These are phyloP conservation scores for Pisolithus tinctorius DNA, from an alignment of 768 basidiomycete genomes.

Conservation along the genomic window DNA sequence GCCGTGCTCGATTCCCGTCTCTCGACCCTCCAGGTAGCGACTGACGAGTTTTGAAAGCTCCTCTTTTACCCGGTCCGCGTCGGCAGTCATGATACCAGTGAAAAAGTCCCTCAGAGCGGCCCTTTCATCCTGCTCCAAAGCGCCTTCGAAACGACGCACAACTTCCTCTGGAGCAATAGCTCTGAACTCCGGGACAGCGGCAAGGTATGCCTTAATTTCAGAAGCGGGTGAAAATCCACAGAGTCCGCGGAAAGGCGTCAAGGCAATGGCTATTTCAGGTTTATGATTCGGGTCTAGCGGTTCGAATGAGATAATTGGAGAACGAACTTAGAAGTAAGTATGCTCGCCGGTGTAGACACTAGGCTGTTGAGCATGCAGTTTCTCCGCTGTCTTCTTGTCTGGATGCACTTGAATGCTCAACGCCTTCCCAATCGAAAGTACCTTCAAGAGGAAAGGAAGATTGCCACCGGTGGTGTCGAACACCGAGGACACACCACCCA, in stretches of 20 bases:
- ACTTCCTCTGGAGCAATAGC: constrained; percentile 57
- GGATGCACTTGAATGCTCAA: constrained; percentile 91
- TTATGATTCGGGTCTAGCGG: constrained; percentile 87
- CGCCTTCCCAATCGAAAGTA: constrained; percentile 83
- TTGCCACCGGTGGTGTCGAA: constrained; percentile 57
- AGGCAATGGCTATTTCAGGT: constrained; percentile 97
- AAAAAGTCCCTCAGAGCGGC: constrained; percentile 71
- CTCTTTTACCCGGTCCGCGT: constrained; percentile 39
- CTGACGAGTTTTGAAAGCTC: constrained; percentile 52
- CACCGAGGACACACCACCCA: constrained; percentile 54
- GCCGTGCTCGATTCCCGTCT: constrained; percentile 36
- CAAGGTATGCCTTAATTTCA: constrained; percentile 62
- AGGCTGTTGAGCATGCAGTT: constrained; percentile 59
- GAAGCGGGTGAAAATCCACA: constrained; percentile 88
- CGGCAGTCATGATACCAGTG: constrained; percentile 78
- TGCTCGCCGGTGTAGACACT: constrained; percentile 85
- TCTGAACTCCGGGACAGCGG: constrained; percentile 67
- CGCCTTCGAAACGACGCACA: constrained; percentile 43
- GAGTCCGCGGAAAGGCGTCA: constrained; percentile 84
- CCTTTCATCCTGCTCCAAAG: constrained; percentile 42
- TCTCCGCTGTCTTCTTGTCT: constrained; percentile 74
- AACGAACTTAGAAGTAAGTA: neutral
- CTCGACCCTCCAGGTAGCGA: constrained; percentile 49
- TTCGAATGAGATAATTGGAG: constrained; percentile 6
- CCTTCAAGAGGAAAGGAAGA: constrained; percentile 89